Base-by-base conservation (phyloP, 495 filamentous ascomycete genomes). In the Aspergillus taichungensis region DNA sequence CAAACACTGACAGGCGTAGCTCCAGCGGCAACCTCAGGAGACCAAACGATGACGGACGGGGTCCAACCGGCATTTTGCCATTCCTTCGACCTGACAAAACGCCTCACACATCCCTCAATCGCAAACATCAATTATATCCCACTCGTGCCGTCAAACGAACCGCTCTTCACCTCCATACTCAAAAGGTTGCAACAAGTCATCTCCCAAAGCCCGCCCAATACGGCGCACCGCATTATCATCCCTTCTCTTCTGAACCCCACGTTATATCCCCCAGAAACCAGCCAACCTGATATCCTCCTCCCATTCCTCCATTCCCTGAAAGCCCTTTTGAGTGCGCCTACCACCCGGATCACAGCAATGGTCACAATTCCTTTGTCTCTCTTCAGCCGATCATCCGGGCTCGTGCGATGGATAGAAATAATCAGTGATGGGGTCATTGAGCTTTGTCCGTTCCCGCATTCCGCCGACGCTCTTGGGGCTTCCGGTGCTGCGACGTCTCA, bases 391-490 rank as follows among this genome's bases (percentile, higher is more conserved):
- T 75, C 67, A 40, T 77, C 82, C 0, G 90, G 86, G 3, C 68
- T 96, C 6, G 76, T 87, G 24, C 81, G 91, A 13, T 96, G 89
- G 88, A 82, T 88, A 41, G 92, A 97, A 61, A 61, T 88, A 7
- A 72, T 97, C 10, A 76, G 72, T 54, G 91, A 97, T 53, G 87
- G 89, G 10, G 87, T 95, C 10, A 62, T 97, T 11, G 89, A 95
- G 65, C 73, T 98, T 10, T 80, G 87, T 30, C 89, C 92, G 0
- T 85, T 98, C 49, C 85, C 85, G 37, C 78, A 87, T 47, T 77
- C 68, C 10, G 71, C 79, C 3, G 74, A 78, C 34, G 67, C 80
- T 9, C 69, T 74, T 39, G 72, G 77, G 7, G 69, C 71, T 8
- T 73, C 67, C 1, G 78, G 63, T 47, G 78, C 67, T 39, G 70